Evolutionary conservation across 495 filamentous ascomycete genomes (phyloP), one percentile per base, ranked within the genome.

Genomic region (Aspergillus indologenus): DNA sequence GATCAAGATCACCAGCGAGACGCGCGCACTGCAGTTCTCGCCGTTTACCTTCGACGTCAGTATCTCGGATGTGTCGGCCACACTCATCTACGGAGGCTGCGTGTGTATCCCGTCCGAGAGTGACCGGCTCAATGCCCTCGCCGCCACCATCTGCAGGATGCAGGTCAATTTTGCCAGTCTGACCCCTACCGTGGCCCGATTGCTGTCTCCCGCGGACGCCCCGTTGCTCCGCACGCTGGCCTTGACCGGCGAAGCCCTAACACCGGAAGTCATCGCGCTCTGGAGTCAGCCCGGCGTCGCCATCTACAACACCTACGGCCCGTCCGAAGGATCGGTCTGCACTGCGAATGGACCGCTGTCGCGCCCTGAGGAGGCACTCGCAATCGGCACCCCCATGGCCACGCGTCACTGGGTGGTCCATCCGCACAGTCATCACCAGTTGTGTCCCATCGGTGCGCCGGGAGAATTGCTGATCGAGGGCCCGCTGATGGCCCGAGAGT

Each of bases 21-120:
- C 81, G 12, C 67, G 78, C 23, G 71, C 78, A 0, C 57, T 81
- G 8, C 75, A 81, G 56, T 81, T 80, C 60, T 71, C 75, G 5
- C 68, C 76, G 1, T 70, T 70, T 18, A 70, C 71, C 1, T 79
- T 79, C 44, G 78, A 80, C 54, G 69, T 69, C 0, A 65, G 59
- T 15, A 66, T 78, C n/a, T 67, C 69, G 8, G 75, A 79, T 12
- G 71, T 74, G 1, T 62, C 79, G n/a, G 68, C 61, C 2, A 74
- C 77, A 1, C 51, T 80, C 18, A 61, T 69, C 1, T 54, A 47
- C 19, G 78, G 79, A n/a, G 78, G 73, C 3, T 73, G 71, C n/a
- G 51, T 73, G 0, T 73, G 70, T 18, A 68, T 71, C 43, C 71
- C 71, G 0, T 65, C 63, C 3, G 64, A 64, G 9, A 29, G 45